Evolutionary conservation across 2,329 filamentous ascomycete species (phyloP).

Genomic region (Zasmidium angulare): DNA sequence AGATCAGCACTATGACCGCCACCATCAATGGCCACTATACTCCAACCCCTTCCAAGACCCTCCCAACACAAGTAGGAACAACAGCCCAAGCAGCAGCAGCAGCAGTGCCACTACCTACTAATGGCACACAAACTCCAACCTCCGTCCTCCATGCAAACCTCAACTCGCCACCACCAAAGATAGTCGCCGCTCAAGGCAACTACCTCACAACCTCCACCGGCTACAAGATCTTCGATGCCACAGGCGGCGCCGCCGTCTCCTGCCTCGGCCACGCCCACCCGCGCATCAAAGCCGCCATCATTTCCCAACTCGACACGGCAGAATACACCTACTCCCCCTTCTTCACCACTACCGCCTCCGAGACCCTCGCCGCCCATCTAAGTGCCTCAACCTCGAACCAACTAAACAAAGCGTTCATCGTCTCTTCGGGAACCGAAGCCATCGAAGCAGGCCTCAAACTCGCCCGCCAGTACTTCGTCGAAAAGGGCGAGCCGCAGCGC

Average conservation of each 20-base stretch:
- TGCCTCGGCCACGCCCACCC: constrained; percentile 60
- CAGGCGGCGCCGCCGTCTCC: constrained; percentile 68
- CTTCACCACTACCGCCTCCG: constrained; percentile 54
- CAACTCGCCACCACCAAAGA: constrained; percentile 43
- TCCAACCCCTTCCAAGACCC: not conserved
- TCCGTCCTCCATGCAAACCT: constrained; percentile 53
- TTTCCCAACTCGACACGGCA: constrained; percentile 57
- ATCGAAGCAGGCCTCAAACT: constrained; percentile 52
- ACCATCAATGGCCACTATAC: not conserved
- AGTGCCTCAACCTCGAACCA: constrained; percentile 48
- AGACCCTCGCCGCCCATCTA: constrained; percentile 52
- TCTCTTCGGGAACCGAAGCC: constrained; percentile 50
- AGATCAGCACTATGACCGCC: not conserved
- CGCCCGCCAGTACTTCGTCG: constrained; percentile 50
- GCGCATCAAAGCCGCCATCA: constrained; percentile 58
- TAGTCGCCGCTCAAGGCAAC: constrained; percentile 49
- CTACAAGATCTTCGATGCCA: constrained; percentile 65
- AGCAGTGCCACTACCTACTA: not conserved
- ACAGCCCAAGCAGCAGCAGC: constrained; percentile 13
- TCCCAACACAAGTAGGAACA: constrained; percentile 9
- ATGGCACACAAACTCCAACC: not conserved
- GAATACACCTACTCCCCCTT: constrained; percentile 59
- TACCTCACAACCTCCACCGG: constrained; percentile 54
- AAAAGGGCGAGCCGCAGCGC: constrained; percentile 44
- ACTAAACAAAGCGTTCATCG: constrained; percentile 56